Conservation (phyloP, 441 rosid species). For the Flueggea neowawraea region DNA sequence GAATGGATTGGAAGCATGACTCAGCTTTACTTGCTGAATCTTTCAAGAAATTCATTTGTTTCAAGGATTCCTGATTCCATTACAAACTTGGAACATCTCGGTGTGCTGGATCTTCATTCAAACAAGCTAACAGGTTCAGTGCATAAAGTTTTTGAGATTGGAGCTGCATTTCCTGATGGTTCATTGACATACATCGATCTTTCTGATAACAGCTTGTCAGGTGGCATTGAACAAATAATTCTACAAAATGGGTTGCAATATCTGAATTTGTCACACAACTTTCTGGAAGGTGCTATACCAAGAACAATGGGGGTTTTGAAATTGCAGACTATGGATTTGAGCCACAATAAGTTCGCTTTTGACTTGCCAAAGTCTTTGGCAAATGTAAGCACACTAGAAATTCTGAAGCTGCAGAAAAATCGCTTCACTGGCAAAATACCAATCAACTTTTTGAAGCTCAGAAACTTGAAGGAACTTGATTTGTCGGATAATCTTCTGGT, state of each 20-base stretch:
- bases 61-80: constrained; percentile 38
- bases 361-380: constrained; percentile 34
- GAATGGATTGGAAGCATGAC: constrained; percentile 51
- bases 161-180: constrained; percentile 37
- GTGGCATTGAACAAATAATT: constrained; percentile 28
- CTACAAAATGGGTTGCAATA: constrained; percentile 21
- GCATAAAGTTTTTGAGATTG: constrained; percentile 31
- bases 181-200: constrained; percentile 38
- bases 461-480: constrained; percentile 38
- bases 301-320: constrained; percentile 22
- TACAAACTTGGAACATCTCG: constrained; percentile 26
- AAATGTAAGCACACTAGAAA: constrained; percentile 32
- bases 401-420: constrained; percentile 45
- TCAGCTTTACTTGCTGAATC: constrained; percentile 39
- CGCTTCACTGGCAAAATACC: constrained; percentile 42
- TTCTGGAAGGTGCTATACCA: constrained; percentile 24
- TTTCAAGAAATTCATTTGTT: constrained; percentile 41
- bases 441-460: constrained; percentile 35
- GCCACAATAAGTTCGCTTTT: constrained; percentile 31
- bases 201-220: constrained; percentile 38
- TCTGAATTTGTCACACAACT: constrained; percentile 38
- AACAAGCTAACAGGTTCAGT: constrained; percentile 40
- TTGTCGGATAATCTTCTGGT: constrained; percentile 45
- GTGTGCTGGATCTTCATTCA: constrained; percentile 45
- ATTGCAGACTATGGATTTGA: constrained; percentile 37